Conservation (phyloP, 1,139 yeast genomes). For the Geotrichum reessii region DNA sequence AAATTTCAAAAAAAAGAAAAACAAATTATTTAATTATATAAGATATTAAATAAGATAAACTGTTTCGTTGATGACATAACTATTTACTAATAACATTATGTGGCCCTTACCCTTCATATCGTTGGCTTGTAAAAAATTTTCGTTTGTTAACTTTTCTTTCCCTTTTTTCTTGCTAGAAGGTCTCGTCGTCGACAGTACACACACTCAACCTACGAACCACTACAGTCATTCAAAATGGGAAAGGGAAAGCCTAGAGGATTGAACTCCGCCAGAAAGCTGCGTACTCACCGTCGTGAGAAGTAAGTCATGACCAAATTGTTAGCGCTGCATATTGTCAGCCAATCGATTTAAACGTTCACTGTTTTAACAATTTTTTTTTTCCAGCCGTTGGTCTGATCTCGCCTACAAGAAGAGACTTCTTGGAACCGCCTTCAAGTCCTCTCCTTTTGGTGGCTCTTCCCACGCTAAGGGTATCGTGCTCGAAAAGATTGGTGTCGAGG, state of each 20-base stretch:
- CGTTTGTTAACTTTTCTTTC: not conserved
- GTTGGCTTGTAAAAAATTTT: not conserved
- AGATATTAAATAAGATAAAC: not conserved
- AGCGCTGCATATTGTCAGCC: not conserved
- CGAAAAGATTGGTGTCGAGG: conserved; percentile 99
- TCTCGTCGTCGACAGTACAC: not conserved
- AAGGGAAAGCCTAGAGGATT: conserved; percentile 72
- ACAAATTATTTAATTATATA: not conserved
- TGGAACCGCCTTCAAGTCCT: conserved; percentile 99
- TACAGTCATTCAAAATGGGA: conserved; percentile 38
- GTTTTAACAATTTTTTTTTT: conserved; percentile 19
- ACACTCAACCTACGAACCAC: not conserved
- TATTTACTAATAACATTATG: not conserved
- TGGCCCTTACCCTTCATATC: not conserved
- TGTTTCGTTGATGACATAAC: not conserved
- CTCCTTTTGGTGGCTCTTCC: conserved; percentile 99
- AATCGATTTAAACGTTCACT: not conserved
- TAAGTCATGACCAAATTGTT: conserved; percentile 35
- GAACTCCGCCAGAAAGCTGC: conserved; percentile 99
- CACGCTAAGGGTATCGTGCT: conserved; percentile 99
- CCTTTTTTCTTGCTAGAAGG: not conserved
- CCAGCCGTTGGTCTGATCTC: conserved; percentile 96
- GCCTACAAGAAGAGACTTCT: conserved; percentile 97
- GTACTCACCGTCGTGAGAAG: conserved; percentile 99
- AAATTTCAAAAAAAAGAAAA: not conserved